Evolutionary conservation across 2,329 filamentous ascomycete genomes (phyloP).

Genomic region (Colletotrichum agaves): DNA sequence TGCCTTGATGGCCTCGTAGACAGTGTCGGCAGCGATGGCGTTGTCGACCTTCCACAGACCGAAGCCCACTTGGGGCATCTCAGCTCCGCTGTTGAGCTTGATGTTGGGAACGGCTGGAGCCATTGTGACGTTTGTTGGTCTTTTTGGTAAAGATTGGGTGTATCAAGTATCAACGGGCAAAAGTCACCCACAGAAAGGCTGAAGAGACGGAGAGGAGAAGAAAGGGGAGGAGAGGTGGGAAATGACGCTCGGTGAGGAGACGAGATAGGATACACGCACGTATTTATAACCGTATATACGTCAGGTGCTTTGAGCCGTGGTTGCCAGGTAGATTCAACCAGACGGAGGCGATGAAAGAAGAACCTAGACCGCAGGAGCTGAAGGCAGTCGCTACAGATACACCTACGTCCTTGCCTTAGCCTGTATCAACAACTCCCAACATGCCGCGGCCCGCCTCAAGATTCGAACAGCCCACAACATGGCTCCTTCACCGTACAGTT

Average conservation of each 20-base stretch:
- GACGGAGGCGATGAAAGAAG: slow-evolving; percentile 1
- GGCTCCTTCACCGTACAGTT: slow-evolving; percentile 33
- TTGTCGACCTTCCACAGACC: slow-evolving; percentile 88
- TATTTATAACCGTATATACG: slow-evolving; percentile 30
- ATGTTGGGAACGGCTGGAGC: slow-evolving; percentile 55
- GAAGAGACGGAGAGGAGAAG: slow-evolving; percentile 10
- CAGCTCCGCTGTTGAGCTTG: slow-evolving; percentile 72
- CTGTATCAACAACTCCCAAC: slow-evolving; percentile 4
- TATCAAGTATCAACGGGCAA: slow-evolving; percentile 28
- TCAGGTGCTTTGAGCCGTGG: slow-evolving; percentile 3
- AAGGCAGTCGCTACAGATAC: not conserved
- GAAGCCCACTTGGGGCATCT: slow-evolving; percentile 82
- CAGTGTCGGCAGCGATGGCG: slow-evolving; percentile 75
- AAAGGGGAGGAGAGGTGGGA: not conserved
- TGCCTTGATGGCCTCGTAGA: slow-evolving; percentile 79
- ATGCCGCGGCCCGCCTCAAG: not conserved
- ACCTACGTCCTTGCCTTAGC: not conserved
- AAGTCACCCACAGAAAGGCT: slow-evolving; percentile 3
- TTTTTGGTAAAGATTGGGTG: slow-evolving; percentile 9
- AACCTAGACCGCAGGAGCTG: not conserved
- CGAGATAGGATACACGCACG: not conserved
- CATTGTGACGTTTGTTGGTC: slow-evolving; percentile 19
- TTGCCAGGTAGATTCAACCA: slow-evolving; percentile 14
- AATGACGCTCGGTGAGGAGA: not conserved
- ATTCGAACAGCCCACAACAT: slow-evolving; percentile 22